phyloP scores from a whole-genome alignment of 805 yeast genomes.

The Priceomyces fermenticarens region DNA sequence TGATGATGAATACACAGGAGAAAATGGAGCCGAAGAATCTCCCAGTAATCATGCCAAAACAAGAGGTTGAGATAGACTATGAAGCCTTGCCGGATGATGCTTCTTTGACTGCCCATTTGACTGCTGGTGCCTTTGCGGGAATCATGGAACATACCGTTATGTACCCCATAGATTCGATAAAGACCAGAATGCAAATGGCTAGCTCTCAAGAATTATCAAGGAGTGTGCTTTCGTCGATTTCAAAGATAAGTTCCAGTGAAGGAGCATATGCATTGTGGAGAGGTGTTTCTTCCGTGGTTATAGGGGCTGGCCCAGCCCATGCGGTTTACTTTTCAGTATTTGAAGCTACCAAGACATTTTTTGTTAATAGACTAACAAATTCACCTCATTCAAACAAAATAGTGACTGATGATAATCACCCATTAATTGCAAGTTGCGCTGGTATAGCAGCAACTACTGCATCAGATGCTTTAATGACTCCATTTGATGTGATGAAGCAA shows the following conservation, averaged over 20 bases:
- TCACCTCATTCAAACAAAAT: conserved; percentile 33
- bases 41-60: conserved; percentile 18
- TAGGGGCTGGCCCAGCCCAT: conserved; percentile 99
- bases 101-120: conserved; percentile 73
- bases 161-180: conserved; percentile 96
- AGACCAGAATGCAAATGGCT: conserved; percentile 86
- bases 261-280: conserved; percentile 90
- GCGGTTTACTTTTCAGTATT: conserved; percentile 95
- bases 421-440: conserved; percentile 78
- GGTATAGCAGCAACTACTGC: conserved; percentile 93
- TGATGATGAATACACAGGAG: not conserved
- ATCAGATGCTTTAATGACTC: conserved; percentile 95
- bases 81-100: conserved; percentile 90
- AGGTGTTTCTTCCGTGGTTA: conserved; percentile 85
- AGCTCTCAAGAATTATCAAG: conserved; percentile 15
- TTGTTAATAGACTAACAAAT: conserved; percentile 42
- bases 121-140: conserved; percentile 98
- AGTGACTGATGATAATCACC: conserved; percentile 67
- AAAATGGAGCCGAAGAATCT: conserved; percentile 23
- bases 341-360: conserved; percentile 68
- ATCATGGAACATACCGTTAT: conserved; percentile 97
- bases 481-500: conserved; percentile 93
- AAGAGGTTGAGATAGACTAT: conserved; percentile 67
- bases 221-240: conserved; percentile 63
- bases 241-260: conserved; percentile 78